These are phyloP conservation scores for Calonectria crousiana DNA, from an alignment of 2,329 filamentous ascomycete species.

Conservation along the genomic window DNA sequence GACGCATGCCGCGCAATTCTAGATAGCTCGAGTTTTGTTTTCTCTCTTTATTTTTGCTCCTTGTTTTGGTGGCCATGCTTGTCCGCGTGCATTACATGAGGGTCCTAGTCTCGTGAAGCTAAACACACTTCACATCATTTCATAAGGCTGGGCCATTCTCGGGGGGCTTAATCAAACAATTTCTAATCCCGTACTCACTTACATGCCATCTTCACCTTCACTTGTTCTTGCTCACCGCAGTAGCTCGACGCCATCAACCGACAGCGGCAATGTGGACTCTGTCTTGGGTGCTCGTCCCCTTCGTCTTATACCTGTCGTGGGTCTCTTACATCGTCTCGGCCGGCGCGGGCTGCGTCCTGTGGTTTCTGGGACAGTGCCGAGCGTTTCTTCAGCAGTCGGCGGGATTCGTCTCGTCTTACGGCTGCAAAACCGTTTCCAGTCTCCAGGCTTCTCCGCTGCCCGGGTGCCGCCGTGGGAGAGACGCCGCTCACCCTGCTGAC, in stretches of 20 bases:
- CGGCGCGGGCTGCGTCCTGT: not conserved
- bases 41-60: not conserved
- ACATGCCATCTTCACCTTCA: not conserved
- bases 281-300: conserved; percentile 6
- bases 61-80: not conserved
- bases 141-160: not conserved
- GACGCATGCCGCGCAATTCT: conserved; percentile 8
- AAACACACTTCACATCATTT: not conserved
- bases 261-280: not conserved
- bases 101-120: not conserved
- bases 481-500: not conserved
- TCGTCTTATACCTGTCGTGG: conserved; percentile 6
- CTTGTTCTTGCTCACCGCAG: not conserved
- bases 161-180: conserved; percentile 1
- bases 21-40: not conserved
- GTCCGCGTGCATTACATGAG: conserved; percentile 11
- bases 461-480: not conserved
- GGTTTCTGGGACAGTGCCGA: not conserved
- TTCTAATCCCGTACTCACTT: not conserved
- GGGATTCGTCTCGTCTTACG: not conserved
- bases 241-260: not conserved
- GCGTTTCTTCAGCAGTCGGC: not conserved
- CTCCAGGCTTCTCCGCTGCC: not conserved
- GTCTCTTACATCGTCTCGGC: conserved; percentile 7
- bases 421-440: not conserved